Conservation (phyloP, 1,284 basidiomycete genomes). For the Grifola frondosa region DNA sequence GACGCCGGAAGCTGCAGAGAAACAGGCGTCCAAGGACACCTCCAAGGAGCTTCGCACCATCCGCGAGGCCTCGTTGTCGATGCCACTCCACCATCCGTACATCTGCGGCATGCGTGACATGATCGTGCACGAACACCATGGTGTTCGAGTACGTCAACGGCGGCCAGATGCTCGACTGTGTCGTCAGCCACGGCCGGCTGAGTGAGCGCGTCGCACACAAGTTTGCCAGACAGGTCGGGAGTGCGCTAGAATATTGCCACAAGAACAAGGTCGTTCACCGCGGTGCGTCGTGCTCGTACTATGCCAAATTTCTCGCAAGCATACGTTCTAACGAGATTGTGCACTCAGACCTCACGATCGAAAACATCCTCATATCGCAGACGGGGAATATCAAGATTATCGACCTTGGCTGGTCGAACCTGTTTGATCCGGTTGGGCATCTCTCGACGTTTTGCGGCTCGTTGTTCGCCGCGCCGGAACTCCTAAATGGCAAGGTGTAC, state of each 20-base stretch:
- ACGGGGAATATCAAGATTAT: slow-evolving; percentile 99
- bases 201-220: slow-evolving; percentile 93
- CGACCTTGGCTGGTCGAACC: slow-evolving; percentile 95
- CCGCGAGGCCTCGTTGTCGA: slow-evolving; percentile 89
- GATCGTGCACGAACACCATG: slow-evolving; percentile 94
- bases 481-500: slow-evolving; percentile 94
- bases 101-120: slow-evolving; percentile 99
- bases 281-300: no score
- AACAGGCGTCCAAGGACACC: slow-evolving; percentile 84
- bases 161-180: slow-evolving; percentile 99
- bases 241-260: slow-evolving; percentile 95
- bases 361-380: slow-evolving; percentile 98
- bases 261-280: slow-evolving; percentile 96
- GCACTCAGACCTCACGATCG: slow-evolving; percentile 94
- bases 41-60: slow-evolving; percentile 95
- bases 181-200: slow-evolving; percentile 94
- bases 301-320: slow-evolving; percentile 3
- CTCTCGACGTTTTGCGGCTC: slow-evolving; percentile 96
- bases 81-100: slow-evolving; percentile 95
- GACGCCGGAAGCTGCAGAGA: slow-evolving; percentile 58
- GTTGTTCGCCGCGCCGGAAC: slow-evolving; percentile 93
- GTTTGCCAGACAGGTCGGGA: slow-evolving; percentile 95
- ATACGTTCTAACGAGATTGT: slow-evolving; percentile 8
- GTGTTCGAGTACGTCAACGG: slow-evolving; percentile 98
- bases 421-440: slow-evolving; percentile 84